Evolutionary conservation across 139 green algal genomes (phyloP), one percentile per base, ranked within the genome.

Genomic region (Asterochloris sp.): DNA sequence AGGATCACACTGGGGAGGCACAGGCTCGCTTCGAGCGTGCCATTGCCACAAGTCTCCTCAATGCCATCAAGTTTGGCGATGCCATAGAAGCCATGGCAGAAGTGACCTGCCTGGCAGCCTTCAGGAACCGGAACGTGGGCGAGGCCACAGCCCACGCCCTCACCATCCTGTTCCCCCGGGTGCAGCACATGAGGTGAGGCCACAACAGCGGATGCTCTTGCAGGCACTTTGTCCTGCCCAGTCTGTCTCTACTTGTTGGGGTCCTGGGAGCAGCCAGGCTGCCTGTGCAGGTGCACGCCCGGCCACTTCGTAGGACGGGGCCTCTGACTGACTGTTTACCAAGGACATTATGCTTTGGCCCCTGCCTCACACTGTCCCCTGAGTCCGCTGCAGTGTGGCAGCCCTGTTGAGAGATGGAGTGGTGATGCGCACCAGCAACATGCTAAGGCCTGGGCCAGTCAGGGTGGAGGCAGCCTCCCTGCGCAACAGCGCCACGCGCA

Each of bases 91-190:
- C 67, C 13, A 13, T 80, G 76, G 76, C 76, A n/a, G 76, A 80
- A 69, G 60, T 80, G n/a, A 80, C 60, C 60, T 27, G 67, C 24
- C 76, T 80, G 60, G 76, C 76, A 80, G 76, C 76, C 21, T 80
- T 80, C n/a, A 28, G 23, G 38, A 80, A 80, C 23, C 60, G 76
- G 47, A 26, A 4, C 29, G 60, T 80, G 67, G 76, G 76, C 38
- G 61, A 80, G 21, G 68, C 26, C 15, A 61, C 68, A n/a, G 76
- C 61, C 19, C 76, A 80, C 54, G 76, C 76, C n/a, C 26, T 80
- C 24, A 13, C 21, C 15, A 13, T 80, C 60, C 23, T 80, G n/a
- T 62, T 80, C 60, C 76, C 76, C 13, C 13, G 76, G 15, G 24
- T 80, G 21, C 60, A 69, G 54, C 54, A 80, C 24, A 54, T 80